These are phyloP conservation scores for Flaveria brownii DNA, from an alignment of 129 eudicot species.

Conservation along the genomic window DNA sequence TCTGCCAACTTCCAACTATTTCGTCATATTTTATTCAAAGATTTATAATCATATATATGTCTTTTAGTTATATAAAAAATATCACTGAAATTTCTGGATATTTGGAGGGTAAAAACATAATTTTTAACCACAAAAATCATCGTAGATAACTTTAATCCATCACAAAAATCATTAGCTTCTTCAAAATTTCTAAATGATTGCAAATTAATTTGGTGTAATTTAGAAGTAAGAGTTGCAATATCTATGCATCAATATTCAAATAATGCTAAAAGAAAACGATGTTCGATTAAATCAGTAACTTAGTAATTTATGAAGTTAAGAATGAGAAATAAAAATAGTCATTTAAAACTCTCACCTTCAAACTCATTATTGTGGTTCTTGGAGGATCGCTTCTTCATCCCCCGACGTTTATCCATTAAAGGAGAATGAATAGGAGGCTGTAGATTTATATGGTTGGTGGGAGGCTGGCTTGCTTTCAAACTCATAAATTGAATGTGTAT, in stretches of 20 bases:
- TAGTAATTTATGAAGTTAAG: too few species aligned
- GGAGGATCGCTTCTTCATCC: slow-evolving; percentile 10
- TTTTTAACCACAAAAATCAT: neutral
- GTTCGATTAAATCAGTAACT: neutral
- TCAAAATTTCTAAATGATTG: neutral
- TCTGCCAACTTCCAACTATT: slow-evolving; percentile 28
- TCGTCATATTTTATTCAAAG: neutral
- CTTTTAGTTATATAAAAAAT: neutral
- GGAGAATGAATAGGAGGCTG: neutral
- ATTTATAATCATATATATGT: neutral
- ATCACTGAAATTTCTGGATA: neutral
- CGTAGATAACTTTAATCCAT: neutral
- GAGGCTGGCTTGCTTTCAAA: neutral
- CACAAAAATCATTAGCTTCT: neutral
- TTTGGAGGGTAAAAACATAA: neutral
- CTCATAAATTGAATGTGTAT: neutral
- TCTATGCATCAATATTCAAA: too few species aligned
- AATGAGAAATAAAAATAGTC: neutral
- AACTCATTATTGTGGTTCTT: slow-evolving; percentile 16
- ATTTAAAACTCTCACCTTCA: slow-evolving; percentile 24
- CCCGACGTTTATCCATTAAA: slow-evolving; percentile 12
- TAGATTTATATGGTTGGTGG: neutral
- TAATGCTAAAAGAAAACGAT: neutral
- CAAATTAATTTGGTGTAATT: too few species aligned
- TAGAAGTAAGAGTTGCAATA: too few species aligned